Evolutionary conservation across 225 moss, liverwort and hornwort genomes (phyloP).

Genomic region (Bryoerythrophyllum caledonicum): DNA sequence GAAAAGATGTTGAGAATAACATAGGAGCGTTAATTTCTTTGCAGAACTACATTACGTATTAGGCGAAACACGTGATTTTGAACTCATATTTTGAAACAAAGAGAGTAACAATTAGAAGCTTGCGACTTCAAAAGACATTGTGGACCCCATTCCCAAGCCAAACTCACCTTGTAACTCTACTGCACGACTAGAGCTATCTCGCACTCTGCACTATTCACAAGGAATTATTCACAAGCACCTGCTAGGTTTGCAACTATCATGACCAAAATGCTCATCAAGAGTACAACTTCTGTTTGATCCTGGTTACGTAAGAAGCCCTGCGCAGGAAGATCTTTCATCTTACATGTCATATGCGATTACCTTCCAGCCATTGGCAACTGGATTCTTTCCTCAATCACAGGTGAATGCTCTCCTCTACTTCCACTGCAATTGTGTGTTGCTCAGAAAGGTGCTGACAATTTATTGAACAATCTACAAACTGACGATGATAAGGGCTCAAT

Average conservation of each 20-base stretch:
- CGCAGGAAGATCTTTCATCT: neutral
- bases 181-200: too few relatives aligned
- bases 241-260: conserved; percentile 1
- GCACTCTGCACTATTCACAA: neutral
- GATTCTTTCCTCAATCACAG: neutral
- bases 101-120: too few relatives aligned
- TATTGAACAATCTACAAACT: conserved; percentile 19
- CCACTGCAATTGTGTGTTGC: neutral
- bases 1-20: too few relatives aligned
- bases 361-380: conserved; percentile 8
- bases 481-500: conserved; percentile 18
- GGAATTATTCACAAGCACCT: neutral
- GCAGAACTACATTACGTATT: too few relatives aligned
- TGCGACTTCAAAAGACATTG: too few relatives aligned
- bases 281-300: conserved; percentile 9
- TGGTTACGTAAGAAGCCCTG: neutral
- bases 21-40: too few relatives aligned
- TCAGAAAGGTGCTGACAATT: conserved; percentile 23
- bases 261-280: conserved; percentile 14
- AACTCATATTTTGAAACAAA: too few relatives aligned
- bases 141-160: too few relatives aligned
- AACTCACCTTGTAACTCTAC: neutral
- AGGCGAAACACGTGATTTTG: too few relatives aligned
- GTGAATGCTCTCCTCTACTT: neutral
- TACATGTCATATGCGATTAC: neutral